Evolutionary conservation across 495 filamentous ascomycete genomes (phyloP), one percentile per base, ranked within the genome.

Genomic region (Xylaria nigripes): DNA sequence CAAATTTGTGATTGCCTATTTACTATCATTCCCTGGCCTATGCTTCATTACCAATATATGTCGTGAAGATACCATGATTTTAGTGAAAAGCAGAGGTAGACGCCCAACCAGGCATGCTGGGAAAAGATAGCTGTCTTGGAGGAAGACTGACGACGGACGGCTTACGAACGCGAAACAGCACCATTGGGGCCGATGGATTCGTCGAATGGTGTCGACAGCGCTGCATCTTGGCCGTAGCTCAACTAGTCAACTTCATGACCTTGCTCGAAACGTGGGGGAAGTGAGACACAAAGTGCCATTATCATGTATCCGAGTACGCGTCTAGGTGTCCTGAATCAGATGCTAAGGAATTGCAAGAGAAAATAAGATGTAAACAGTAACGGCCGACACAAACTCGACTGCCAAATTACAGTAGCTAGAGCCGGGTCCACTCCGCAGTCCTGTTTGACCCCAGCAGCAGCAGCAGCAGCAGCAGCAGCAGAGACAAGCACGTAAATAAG

Each of bases 271-370:
- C 51, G n/a, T 13, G 42, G 19, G 22, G 9, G 42, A 46, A 27
- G 29, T 32, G 43, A 53, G 43, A 53, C 51, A 53, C 32, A 43
- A 45, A 22, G 30, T 46, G 32, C 19, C 34, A 21, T 3, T 45
- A 40, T 45, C 50, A 36, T 45, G 15, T 45, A 45, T 21, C n/a
- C 38, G 42, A 45, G 40, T 25, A 45, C 45, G 18, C 21, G 30
- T 10, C 15, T 29, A 32, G 3, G 7, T 34, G 43, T 40, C 30
- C 22, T 19, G 30, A 38, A 45, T 53, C 30, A 13, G 43, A 38
- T 32, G 51, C 16, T n/a, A 8, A 24, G 19, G 36, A 46, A 25
- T 10, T 32, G 15, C 24, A 23, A 34, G n/a, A 32, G n/a, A 1
- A 34, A 34, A 30, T 25, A 30, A 46, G 22, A 53, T 42, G 38